Conservation (phyloP, 495 filamentous ascomycete species). For the Margaritispora aquatica region DNA sequence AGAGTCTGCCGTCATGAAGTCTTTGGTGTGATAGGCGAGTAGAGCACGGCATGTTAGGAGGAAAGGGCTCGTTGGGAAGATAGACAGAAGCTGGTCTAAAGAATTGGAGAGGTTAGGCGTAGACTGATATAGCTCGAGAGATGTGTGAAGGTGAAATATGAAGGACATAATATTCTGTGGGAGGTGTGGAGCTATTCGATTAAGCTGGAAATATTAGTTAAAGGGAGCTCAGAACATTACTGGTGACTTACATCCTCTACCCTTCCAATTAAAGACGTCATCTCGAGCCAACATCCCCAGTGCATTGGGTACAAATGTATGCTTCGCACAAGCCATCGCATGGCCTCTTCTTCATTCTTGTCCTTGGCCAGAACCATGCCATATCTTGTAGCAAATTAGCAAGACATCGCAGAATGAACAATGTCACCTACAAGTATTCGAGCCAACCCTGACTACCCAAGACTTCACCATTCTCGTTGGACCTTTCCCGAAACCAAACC, state of each 20-base stretch:
- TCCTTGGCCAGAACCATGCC: slow-evolving; percentile 85
- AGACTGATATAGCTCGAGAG: slow-evolving; percentile 85
- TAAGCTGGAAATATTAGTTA: slow-evolving; percentile 33
- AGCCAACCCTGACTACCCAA: slow-evolving; percentile 78
- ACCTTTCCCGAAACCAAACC: slow-evolving; percentile 63
- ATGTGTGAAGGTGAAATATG: slow-evolving; percentile 86
- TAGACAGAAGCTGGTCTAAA: slow-evolving; percentile 66
- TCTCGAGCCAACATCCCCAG: slow-evolving; percentile 94
- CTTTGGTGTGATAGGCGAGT: slow-evolving; percentile 89
- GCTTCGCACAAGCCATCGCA: slow-evolving; percentile 75
- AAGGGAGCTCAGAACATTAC: background rate
- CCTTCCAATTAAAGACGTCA: slow-evolving; percentile 65
- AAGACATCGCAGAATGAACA: background rate
- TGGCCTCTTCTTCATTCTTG: slow-evolving; percentile 79
- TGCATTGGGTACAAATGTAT: slow-evolving; percentile 85
- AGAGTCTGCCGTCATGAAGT: slow-evolving; percentile 77
- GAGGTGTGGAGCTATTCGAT: slow-evolving; percentile 48
- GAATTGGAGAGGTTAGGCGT: slow-evolving; percentile 62
- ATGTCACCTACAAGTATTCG: slow-evolving; percentile 66
- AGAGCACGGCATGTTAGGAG: slow-evolving; percentile 85
- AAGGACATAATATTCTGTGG: slow-evolving; percentile 89
- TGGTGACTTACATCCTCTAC: slow-evolving; percentile 66
- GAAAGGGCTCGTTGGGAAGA: slow-evolving; percentile 84
- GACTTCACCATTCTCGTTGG: slow-evolving; percentile 48
- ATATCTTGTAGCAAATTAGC: slow-evolving; percentile 37